These are phyloP conservation scores for Trichoderma afroharzianum DNA, from an alignment of 2,329 filamentous ascomycete genomes.

Conservation along the genomic window DNA sequence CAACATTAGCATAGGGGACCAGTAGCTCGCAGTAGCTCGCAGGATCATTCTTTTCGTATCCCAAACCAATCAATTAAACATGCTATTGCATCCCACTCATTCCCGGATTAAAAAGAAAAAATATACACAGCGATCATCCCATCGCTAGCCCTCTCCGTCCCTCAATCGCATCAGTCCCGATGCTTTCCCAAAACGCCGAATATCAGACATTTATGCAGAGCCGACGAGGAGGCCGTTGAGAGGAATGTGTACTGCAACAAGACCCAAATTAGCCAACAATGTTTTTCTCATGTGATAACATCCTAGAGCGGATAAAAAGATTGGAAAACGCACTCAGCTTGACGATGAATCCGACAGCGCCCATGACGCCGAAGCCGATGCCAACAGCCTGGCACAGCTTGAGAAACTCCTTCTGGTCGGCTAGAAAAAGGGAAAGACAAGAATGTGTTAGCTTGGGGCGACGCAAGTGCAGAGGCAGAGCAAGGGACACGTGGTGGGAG, in stretches of 20 bases:
- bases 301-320: background rate
- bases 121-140: conserved; percentile 3
- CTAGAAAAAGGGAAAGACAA: conserved; percentile 22
- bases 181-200: conserved; percentile 12
- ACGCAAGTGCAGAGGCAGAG: background rate
- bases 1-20: background rate
- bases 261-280: background rate
- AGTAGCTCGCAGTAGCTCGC: no score
- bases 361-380: conserved; percentile 68
- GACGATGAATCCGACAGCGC: conserved; percentile 65
- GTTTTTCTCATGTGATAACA: background rate
- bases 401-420: conserved; percentile 43
- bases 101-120: background rate
- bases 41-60: background rate
- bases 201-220: conserved; percentile 48
- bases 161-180: background rate
- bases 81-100: conserved; percentile 15
- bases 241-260: conserved; percentile 60
- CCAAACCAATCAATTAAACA: conserved; percentile 16
- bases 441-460: background rate
- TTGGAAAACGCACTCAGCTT: conserved; percentile 57
- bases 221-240: conserved; percentile 68
- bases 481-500: background rate
- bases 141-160: background rate
- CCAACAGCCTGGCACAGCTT: conserved; percentile 58